Percentiles rank a stretch among this genome's conserved stretches.
phyloP scores from a whole-genome alignment of 768 basidiomycete species.

The Amanita rubescens region DNA sequence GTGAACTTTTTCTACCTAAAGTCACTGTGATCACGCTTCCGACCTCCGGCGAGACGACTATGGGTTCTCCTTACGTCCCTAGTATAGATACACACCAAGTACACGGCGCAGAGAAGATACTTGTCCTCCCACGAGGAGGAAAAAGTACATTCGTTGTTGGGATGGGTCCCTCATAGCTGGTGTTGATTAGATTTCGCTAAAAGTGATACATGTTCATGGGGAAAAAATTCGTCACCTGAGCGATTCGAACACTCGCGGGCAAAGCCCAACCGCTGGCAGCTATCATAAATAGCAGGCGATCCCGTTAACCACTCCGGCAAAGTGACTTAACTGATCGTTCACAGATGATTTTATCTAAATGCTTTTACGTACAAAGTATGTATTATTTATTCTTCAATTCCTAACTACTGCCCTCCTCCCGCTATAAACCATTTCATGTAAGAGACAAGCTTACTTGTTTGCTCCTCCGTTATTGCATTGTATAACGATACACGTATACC shows the following conservation, averaged over 20 bases:
- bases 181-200: background rate
- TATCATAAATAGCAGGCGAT: slow-evolving; percentile 9
- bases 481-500: slow-evolving; percentile 84
- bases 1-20: slow-evolving; percentile 70
- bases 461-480: slow-evolving; percentile 78
- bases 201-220: background rate
- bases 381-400: background rate
- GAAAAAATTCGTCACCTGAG: slow-evolving; percentile 24
- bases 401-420: slow-evolving; percentile 1
- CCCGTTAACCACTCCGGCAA: slow-evolving; percentile 25
- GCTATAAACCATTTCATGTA: slow-evolving; percentile 53
- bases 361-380: slow-evolving; percentile 18
- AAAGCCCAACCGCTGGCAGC: slow-evolving; percentile 20
- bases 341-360: background rate
- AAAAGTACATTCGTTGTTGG: slow-evolving; percentile 74
- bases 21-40: slow-evolving; percentile 58
- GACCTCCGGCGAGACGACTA: slow-evolving; percentile 40
- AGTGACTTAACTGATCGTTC: slow-evolving; percentile 11
- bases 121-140: slow-evolving; percentile 78
- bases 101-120: slow-evolving; percentile 75
- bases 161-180: slow-evolving; percentile 44
- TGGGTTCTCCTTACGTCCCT: slow-evolving; percentile 53
- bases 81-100: slow-evolving; percentile 75
- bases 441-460: slow-evolving; percentile 51
- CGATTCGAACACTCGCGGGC: slow-evolving; percentile 28